Base-by-base conservation (phyloP, 2,329 filamentous ascomycete species). In the Dactylellina parvicollis region DNA sequence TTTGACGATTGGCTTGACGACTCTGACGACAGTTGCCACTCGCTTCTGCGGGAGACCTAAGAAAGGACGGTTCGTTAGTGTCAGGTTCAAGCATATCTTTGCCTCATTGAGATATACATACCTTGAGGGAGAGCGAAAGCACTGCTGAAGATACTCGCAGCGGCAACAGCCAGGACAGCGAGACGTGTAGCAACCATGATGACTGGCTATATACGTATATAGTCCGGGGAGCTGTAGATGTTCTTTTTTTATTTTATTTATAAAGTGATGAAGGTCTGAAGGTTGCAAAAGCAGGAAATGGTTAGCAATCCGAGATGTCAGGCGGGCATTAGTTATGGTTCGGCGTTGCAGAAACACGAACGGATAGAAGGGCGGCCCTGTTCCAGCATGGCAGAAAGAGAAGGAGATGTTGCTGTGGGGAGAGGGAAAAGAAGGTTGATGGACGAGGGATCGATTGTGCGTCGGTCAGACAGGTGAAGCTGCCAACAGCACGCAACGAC, bases 161-260 rank as follows among this genome's bases (percentile, higher is more conserved):
- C 54, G 12, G 69, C 60, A 54, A 55, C 34, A 47, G 52, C 60
- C 54, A 46, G 50, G 30, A 73, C 20, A n/a, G 52, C 44, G 54
- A 73, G 46, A 56, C 60, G 69, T 49, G 40, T 28, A 52, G 69
- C 34, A 46, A 66, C 69, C 60, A 73, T 73, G 18, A 28, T 73
- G 54, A 49, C 36, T 38, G 26, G 16, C 36, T 57, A 36, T 47
- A 20, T 30, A 8, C n/a, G 9, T 14, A 16, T n/a, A n/a, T n/a
- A 38, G 14, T 44, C 7, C 22, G 36, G 30, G 18, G 22, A 18
- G 10, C 30, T 30, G 10, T 24, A 54, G 28, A 16, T 22, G 34
- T 46, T 49, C 24, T 18, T 30, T 14, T 56, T 38, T 42, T 34
- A 28, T 32, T 16, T 36, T 28, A 14, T 10, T 20, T 18, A 8